A percentile compares a stretch with the other conserved stretches of the same genome.
These are phyloP conservation scores for Xylaria nigripes DNA, from an alignment of 495 filamentous ascomycete species.

Conservation along the genomic window DNA sequence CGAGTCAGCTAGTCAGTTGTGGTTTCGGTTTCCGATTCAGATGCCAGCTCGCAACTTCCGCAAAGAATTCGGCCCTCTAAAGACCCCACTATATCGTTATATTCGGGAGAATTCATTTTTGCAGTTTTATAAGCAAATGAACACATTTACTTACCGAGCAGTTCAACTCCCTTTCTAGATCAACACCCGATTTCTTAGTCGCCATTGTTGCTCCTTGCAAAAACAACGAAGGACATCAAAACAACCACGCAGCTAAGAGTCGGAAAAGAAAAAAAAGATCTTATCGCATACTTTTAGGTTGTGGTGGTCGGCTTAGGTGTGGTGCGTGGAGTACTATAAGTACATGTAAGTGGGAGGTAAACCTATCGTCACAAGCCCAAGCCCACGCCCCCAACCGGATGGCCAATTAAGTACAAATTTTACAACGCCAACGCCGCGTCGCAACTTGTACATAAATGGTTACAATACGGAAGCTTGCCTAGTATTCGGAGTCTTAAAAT, in stretches of 20 bases:
- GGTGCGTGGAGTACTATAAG: background rate
- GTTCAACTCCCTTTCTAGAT: slow-evolving; percentile 81
- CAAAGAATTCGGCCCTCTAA: slow-evolving; percentile 32
- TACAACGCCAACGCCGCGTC: background rate
- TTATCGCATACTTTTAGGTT: background rate
- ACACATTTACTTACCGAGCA: slow-evolving; percentile 64
- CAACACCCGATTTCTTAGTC: slow-evolving; percentile 36
- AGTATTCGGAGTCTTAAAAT: no score
- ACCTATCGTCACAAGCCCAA: background rate
- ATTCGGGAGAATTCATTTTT: background rate
- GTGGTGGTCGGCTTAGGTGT: background rate
- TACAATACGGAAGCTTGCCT: no score
- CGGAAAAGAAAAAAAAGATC: no score
- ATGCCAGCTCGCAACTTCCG: background rate
- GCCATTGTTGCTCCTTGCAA: slow-evolving; percentile 5
- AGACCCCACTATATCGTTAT: slow-evolving; percentile 19
- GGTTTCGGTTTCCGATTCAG: background rate
- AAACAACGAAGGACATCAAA: background rate
- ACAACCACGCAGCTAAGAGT: background rate
- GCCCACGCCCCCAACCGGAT: background rate
- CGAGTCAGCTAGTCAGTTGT: background rate
- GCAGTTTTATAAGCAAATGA: background rate
- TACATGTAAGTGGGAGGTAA: background rate
- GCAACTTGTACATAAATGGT: no score
- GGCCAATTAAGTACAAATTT: no score